These are phyloP conservation scores for Malus hybrid DNA, from an alignment of 331 rosid species.

Conservation along the genomic window DNA sequence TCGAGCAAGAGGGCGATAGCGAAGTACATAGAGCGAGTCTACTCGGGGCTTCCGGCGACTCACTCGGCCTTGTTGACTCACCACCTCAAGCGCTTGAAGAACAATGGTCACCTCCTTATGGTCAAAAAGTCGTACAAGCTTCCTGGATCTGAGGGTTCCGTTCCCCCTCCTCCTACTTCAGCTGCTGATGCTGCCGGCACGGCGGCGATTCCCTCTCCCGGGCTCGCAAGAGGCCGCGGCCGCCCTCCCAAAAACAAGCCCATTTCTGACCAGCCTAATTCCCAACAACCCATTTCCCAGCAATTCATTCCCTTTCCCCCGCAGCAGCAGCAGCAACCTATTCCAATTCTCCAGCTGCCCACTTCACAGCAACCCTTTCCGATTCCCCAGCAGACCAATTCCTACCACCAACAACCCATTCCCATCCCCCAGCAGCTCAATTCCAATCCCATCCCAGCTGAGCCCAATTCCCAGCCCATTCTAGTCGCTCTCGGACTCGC, in stretches of 20 bases:
- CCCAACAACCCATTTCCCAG: neutral
- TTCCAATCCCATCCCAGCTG: neutral
- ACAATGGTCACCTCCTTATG: slow-evolving; percentile 47
- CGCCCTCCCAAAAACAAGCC: slow-evolving; percentile 56
- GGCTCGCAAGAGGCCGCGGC: slow-evolving; percentile 38
- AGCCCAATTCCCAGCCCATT: slow-evolving; percentile 29
- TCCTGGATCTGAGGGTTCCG: slow-evolving; percentile 46
- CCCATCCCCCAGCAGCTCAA: slow-evolving; percentile 4
- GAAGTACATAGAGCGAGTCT: slow-evolving; percentile 62
- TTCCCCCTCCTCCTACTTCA: neutral
- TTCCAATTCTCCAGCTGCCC: slow-evolving; percentile 6
- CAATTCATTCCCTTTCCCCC: neutral
- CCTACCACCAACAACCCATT: neutral
- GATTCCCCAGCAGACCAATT: neutral
- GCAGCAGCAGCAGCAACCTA: neutral
- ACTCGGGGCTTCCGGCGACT: slow-evolving; percentile 47
- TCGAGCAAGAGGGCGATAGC: slow-evolving; percentile 75
- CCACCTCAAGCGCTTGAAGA: slow-evolving; percentile 62
- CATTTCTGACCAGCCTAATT: neutral
- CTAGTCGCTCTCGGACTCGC: slow-evolving; percentile 56
- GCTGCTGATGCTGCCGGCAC: neutral
- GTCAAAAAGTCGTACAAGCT: slow-evolving; percentile 70
- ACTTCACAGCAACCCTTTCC: neutral
- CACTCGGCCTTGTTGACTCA: slow-evolving; percentile 59
- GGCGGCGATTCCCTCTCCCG: neutral